Base-by-base conservation (phyloP, 345 rosid species). In the Viola odorata region DNA sequence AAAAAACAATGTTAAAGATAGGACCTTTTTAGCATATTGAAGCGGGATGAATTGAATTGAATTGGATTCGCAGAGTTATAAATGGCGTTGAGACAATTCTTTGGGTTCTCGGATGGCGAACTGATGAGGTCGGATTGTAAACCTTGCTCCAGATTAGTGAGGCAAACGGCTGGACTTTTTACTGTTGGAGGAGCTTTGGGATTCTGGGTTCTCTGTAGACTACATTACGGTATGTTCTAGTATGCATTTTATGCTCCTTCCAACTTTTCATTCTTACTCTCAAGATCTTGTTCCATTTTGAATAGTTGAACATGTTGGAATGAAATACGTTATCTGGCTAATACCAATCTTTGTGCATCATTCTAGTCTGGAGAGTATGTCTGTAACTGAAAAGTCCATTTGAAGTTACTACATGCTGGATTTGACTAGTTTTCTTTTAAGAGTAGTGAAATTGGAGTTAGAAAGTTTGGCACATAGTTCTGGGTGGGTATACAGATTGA, bases 141-240 rank as follows among this genome's bases (percentile, higher is more conserved):
- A 60, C 95, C 96, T 55, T 89, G 95, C 75, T 80, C 90, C 12
- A 84, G 83, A 71, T 54, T 87, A 37, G 83, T 79, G 90, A 82
- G 84, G 78, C 95, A 89, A 42, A 87, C 96, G 0, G 91, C 96
- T 42, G 89, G 81, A 37, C 70, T 86, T 71, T 89, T 75, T 67
- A 60, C 82, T 0, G 85, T 85, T 62, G 96, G 91, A 16, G 95
- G 97, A 68, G 95, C 84, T 39, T 69, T 90, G 11, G 91, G 85
- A 7, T 90, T 90, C 77, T 90, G 95, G 97, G 74, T 90, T 69
- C 90, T 90, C 45, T 87, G 91, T 61, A 79, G 86, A 68, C 68
- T 87, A 64, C 96, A 89, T 65, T 85, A 85, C 58, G 96, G 96
- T 86, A 66, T 49, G 64, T 13, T 15, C 38, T 63, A 23, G 32